Percentiles rank a stretch among this genome's conserved stretches.
phyloP scores from a whole-genome alignment of 768 basidiomycete species.

The Xerocomus brunneocitrinus region DNA sequence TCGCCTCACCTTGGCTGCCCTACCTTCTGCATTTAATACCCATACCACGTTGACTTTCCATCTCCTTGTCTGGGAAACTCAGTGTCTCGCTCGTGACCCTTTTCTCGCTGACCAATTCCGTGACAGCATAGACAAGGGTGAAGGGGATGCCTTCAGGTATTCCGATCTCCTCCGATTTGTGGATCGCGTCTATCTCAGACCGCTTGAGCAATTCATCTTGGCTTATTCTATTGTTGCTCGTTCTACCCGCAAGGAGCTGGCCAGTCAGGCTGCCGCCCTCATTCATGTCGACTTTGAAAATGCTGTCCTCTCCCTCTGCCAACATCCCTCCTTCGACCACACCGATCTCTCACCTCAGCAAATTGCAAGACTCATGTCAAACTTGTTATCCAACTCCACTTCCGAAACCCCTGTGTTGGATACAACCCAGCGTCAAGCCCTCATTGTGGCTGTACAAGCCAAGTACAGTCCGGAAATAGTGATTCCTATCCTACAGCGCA shows the following conservation, averaged over 20 bases:
- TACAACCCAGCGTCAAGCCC: constrained; percentile 64
- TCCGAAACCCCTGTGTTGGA: constrained; percentile 69
- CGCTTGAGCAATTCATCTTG: constrained; percentile 75
- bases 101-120: constrained; percentile 86
- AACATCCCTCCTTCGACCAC: constrained; percentile 78
- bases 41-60: constrained; percentile 78
- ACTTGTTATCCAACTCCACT: constrained; percentile 69
- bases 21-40: constrained; percentile 66
- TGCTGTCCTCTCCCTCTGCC: constrained; percentile 71
- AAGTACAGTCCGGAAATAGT: constrained; percentile 79
- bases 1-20: constrained; percentile 54
- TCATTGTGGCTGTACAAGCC: constrained; percentile 68
- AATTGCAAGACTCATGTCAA: constrained; percentile 73
- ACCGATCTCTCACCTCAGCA: constrained; percentile 72
- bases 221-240: constrained; percentile 68
- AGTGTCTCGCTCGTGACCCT: constrained; percentile 86
- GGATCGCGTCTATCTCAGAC: constrained; percentile 74
- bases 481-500: constrained; percentile 66
- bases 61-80: constrained; percentile 81
- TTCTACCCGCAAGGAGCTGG: constrained; percentile 55
- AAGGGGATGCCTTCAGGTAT: constrained; percentile 76
- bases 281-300: constrained; percentile 78
- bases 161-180: constrained; percentile 83
- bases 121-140: constrained; percentile 84
- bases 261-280: constrained; percentile 55